These are phyloP conservation scores for Eutrema heterophyllum DNA, from an alignment of 345 rosid species.

Conservation along the genomic window DNA sequence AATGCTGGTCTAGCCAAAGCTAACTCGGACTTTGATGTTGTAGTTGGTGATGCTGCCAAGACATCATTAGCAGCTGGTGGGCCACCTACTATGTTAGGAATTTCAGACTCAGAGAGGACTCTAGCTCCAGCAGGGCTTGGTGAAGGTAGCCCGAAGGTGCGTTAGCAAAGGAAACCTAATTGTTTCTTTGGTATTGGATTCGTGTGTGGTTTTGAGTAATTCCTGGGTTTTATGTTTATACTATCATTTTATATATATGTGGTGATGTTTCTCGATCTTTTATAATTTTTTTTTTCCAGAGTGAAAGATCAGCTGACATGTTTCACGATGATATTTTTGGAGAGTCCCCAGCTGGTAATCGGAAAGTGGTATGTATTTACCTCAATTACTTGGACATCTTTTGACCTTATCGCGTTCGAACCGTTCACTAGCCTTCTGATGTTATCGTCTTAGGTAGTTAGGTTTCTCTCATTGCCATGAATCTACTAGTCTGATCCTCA, in stretches of 20 bases:
- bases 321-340: slow-evolving; percentile 95
- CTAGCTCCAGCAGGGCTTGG: slow-evolving; percentile 73
- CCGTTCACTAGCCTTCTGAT: neutral
- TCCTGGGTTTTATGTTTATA: slow-evolving; percentile 16
- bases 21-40: slow-evolving; percentile 27
- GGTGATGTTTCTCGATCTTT: slow-evolving; percentile 15
- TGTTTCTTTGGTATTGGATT: slow-evolving; percentile 11
- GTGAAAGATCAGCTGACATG: slow-evolving; percentile 76
- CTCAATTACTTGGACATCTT: neutral
- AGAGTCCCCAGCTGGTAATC: slow-evolving; percentile 78
- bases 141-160: slow-evolving; percentile 94
- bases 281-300: slow-evolving; percentile 43
- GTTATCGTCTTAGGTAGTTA: neutral
- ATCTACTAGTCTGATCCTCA: neutral
- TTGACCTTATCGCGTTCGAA: neutral
- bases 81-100: slow-evolving; percentile 47
- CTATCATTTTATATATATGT: neutral
- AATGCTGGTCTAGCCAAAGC: slow-evolving; percentile 12
- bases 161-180: slow-evolving; percentile 24
- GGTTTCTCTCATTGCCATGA: neutral
- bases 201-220: slow-evolving; percentile 27
- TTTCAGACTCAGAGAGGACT: slow-evolving; percentile 36
- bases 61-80: slow-evolving; percentile 50
- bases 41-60: slow-evolving; percentile 36
- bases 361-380: slow-evolving; percentile 49